Evolutionary conservation across 208 protist genomes (phyloP), one percentile per base, ranked within the genome.

Genomic region (Tritrichomonas musculus): DNA sequence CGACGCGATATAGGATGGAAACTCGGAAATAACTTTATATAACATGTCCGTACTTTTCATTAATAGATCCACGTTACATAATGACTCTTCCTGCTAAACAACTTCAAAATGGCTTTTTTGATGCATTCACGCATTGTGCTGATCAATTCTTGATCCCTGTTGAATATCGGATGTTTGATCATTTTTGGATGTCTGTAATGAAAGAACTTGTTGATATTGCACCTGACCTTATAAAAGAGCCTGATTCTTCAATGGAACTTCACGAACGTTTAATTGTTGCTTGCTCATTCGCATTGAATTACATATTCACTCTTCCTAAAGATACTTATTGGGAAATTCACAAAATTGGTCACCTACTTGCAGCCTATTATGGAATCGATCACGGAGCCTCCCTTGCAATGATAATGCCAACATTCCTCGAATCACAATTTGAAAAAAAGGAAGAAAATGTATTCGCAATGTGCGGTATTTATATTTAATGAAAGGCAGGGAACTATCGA

Each of bases 361-460:
- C 77, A 33, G 77, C 30, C 9, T 20, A 88, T n/a, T 88, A 88
- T 33, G 77, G 77, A 2, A 88, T 88, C 27, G 77, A 88, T 57
- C 77, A 88, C n/a, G 77, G 77, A 17, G 77, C 77, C 33, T 57
- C 77, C 53, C 27, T 88, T 8, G 41, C 77, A 39, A 88, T 88
- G 41, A 47, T 88, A 20, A 60, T 33, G 9, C 39, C 77, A 57
- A 1, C 11, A 25, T 57, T 88, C 20, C 47, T 57, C 27, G 14
- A 49, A 36, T 20, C 53, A 17, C 25, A 30, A 44, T 36, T 55
- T 11, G 30, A 53, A 50, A n/a, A 13, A 53, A 53, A 47, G 20
- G n/a, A 49, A 49, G 33, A 33, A 20, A 44, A 33, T 20, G 39
- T 88, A 22, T 41, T 47, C 33, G 14, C 14, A 20, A 33, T 47